A percentile compares a stretch with the other conserved stretches of the same genome.
These are phyloP conservation scores for Leavenworthia alabamica DNA, from an alignment of 345 rosid species.

Conservation along the genomic window DNA sequence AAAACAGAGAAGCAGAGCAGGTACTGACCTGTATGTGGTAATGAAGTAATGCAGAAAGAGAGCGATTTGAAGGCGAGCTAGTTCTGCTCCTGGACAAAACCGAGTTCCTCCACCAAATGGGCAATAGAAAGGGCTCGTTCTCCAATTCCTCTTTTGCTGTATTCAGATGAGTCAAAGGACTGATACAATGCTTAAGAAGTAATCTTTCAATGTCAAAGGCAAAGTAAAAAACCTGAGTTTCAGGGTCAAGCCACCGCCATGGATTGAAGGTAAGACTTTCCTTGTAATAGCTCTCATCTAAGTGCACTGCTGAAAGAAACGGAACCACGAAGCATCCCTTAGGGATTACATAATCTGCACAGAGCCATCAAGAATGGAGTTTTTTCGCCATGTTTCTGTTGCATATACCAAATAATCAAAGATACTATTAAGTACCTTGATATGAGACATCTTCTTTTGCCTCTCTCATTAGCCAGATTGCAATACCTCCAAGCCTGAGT, in stretches of 20 bases:
- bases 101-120: constrained; percentile 91
- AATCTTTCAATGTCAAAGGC: not conserved
- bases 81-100: constrained; percentile 84
- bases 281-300: constrained; percentile 56
- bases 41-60: constrained; percentile 66
- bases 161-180: not conserved
- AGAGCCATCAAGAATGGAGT: not conserved
- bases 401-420: not conserved
- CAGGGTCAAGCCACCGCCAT: constrained; percentile 82
- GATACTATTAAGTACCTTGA: constrained; percentile 36
- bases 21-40: constrained; percentile 47
- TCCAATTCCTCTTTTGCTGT: constrained; percentile 85
- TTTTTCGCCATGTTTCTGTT: not conserved
- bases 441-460: constrained; percentile 68
- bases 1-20: not conserved
- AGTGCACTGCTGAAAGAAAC: constrained; percentile 75
- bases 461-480: constrained; percentile 89
- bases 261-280: constrained; percentile 60
- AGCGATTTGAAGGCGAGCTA: constrained; percentile 84
- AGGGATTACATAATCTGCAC: constrained; percentile 67
- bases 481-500: constrained; percentile 77
- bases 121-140: constrained; percentile 51
- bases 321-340: constrained; percentile 83
- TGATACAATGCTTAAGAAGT: not conserved
- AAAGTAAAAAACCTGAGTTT: constrained; percentile 45